phyloP scores from a whole-genome alignment of 495 filamentous ascomycete genomes.

The Penicillium ochrochloron region DNA sequence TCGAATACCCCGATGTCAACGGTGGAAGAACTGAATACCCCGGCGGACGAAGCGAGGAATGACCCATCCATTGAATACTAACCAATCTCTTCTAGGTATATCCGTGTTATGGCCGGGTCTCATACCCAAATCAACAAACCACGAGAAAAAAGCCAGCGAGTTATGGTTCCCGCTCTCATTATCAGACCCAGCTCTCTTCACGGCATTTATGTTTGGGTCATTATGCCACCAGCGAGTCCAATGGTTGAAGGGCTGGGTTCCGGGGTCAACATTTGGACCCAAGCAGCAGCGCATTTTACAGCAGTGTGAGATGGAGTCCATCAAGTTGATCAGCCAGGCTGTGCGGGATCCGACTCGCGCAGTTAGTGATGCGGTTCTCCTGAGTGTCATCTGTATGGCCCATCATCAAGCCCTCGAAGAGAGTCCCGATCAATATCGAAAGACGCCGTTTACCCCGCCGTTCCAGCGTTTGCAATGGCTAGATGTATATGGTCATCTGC shows the following conservation, averaged over 20 bases:
- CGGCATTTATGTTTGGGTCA: slow-evolving; percentile 44
- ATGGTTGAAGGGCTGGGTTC: slow-evolving; percentile 38
- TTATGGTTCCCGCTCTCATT: slow-evolving; percentile 44
- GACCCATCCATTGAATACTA: not conserved
- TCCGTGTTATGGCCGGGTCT: slow-evolving; percentile 44
- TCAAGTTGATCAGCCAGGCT: slow-evolving; percentile 43
- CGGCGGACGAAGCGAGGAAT: not conserved
- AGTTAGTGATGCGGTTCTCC: slow-evolving; percentile 41
- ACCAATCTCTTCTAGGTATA: slow-evolving; percentile 24
- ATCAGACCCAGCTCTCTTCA: slow-evolving; percentile 43
- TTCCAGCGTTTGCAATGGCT: slow-evolving; percentile 49
- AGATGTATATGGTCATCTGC: slow-evolving; percentile 45
- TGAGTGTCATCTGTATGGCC: slow-evolving; percentile 49
- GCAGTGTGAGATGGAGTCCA: slow-evolving; percentile 43
- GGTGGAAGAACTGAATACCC: not conserved
- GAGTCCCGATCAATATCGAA: slow-evolving; percentile 15
- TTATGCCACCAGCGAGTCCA: slow-evolving; percentile 47
- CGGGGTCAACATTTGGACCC: slow-evolving; percentile 25
- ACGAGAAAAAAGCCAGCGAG: slow-evolving; percentile 17
- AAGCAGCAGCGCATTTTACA: slow-evolving; percentile 36
- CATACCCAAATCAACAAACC: slow-evolving; percentile 24
- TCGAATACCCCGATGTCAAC: not conserved
- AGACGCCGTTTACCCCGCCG: slow-evolving; percentile 42
- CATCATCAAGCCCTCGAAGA: slow-evolving; percentile 40
- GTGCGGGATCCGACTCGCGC: slow-evolving; percentile 38